Percentiles rank a stretch among this genome's conserved stretches.
phyloP scores from a whole-genome alignment of 2,329 filamentous ascomycete species.

The Claviceps pusilla region DNA sequence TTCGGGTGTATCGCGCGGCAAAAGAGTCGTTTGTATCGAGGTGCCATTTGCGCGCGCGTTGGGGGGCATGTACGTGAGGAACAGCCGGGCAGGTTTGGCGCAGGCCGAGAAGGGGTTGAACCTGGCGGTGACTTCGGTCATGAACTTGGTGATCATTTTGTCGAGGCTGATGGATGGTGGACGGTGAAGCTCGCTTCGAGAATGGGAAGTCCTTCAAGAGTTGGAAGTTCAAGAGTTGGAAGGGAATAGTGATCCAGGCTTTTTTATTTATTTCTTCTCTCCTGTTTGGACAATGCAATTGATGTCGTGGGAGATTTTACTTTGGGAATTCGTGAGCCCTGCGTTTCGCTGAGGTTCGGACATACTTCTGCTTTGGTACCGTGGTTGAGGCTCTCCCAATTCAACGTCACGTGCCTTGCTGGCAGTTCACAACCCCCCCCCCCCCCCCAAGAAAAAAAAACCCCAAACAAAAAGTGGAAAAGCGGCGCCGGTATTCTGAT shows the following conservation, averaged over 20 bases:
- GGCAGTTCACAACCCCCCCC: background rate
- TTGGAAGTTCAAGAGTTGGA: too few relatives aligned
- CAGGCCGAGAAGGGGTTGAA: conserved; percentile 83
- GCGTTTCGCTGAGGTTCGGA: too few relatives aligned
- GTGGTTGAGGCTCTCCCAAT: background rate
- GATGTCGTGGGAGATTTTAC: too few relatives aligned
- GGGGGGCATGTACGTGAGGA: conserved; percentile 72
- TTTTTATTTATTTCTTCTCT: too few relatives aligned
- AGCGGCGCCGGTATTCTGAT: background rate
- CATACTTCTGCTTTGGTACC: too few relatives aligned
- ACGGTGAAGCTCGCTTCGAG: too few relatives aligned
- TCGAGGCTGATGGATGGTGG: too few relatives aligned
- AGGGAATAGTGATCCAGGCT: too few relatives aligned
- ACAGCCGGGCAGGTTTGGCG: conserved; percentile 71
- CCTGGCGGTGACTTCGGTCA: conserved; percentile 68
- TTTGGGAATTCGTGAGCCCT: too few relatives aligned
- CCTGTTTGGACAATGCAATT: too few relatives aligned
- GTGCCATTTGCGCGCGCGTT: conserved; percentile 59
- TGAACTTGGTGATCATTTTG: conserved; percentile 70
- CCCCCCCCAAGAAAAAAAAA: background rate
- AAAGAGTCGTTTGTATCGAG: conserved; percentile 60
- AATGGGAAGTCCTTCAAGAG: too few relatives aligned
- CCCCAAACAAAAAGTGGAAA: background rate
- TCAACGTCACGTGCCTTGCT: conserved; percentile 5
- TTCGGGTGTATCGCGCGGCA: conserved; percentile 55